Evolutionary conservation across 345 rosid genomes (phyloP), one percentile per base, ranked within the genome.

Genomic region (Conringia planisiliqua): DNA sequence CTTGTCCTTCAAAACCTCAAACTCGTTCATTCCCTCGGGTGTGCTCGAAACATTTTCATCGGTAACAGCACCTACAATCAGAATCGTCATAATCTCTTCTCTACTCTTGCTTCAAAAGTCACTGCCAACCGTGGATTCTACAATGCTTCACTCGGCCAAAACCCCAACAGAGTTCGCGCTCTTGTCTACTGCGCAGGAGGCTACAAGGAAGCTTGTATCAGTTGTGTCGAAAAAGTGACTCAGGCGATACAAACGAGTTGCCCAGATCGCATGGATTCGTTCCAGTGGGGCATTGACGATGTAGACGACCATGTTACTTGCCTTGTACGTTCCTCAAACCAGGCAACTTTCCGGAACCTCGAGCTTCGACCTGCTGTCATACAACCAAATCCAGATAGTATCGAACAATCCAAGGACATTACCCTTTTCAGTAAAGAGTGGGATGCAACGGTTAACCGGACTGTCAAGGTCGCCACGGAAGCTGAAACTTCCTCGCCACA

Each of bases 251-350:
- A 39, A 39, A 26, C 14, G 9, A 9, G 3, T 42, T 62, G 68
- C 3, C 22, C 12, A 10, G 43, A 42, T 38, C 24, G 14, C 14
- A 63, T 26, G 54, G 51, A 63, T 43, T 63, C 68, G 18, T 63
- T 26, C 54, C 1, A 3, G 5, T 63, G 68, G 68, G 68, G 2
- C 6, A 43, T 8, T 4, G 54, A 26, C 51, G 22, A 0, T 62
- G 38, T 10, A 42, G 52, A 63, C 38, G 52, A 63, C 38, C 5
- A 16, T 26, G 52, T 43, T 26, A 9, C 38, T 27, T 63, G 68
- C 43, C 54, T 63, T 63, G 39, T 63, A 63, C 52, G 54, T 27
- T 27, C 54, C 38, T 63, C 68, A 43, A 63, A 63, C 68, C 14
- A 63, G 26, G 8, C 68, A 4, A 63, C n/a, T 4, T 26, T 63